Base-by-base conservation (phyloP, 495 filamentous ascomycete genomes). In the Viridothelium virens region DNA sequence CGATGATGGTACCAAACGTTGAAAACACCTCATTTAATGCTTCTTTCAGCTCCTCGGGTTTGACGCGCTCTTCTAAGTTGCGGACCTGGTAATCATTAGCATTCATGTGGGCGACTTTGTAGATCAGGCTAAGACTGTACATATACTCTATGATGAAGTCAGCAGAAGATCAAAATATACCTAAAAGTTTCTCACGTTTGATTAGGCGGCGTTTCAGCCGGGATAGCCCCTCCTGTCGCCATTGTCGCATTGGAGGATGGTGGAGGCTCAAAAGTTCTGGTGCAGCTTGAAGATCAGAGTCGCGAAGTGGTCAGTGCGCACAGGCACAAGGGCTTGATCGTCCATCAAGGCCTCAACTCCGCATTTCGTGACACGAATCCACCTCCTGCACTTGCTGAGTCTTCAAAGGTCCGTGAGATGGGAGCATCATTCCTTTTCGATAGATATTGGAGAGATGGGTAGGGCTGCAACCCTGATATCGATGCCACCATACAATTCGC, bases 61-160 rank as follows among this genome's bases (percentile, higher is more conserved):
- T 96, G 76, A 96, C 87, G 69, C 87, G 85, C 81, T 98, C 95
- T 77, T 96, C 90, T 67, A 98, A 86, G 76, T 97, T 96, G n/a
- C 4, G 53, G 7, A 59, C 53, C 53, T 59, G n/a, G 53, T 36
- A 36, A 18, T 59, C 2, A 53, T 59, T 36, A 59, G 31, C 31
- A 34, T 36, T 31, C 7, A 33, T 25, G 11, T n/a, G 53, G 7
- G 11, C 7, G 25, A 10, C 53, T n/a, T 36, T 1, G 53, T 10
- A 7, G 11, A 36, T 31, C 33, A 36, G 53, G 25, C 18, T 3
- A 33, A 36, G 36, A n/a, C 33, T 59, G 18, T 36, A 59, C 53
- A 59, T 59, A 59, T 4, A 59, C 53, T 3, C 53, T 59, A 18
- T 36, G 3, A 34, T 14, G 7, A 10, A 59, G 53, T 59, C 14